Evolutionary conservation across 2,329 filamentous ascomycete species (phyloP).

Genomic region (Fusarium torreyae): DNA sequence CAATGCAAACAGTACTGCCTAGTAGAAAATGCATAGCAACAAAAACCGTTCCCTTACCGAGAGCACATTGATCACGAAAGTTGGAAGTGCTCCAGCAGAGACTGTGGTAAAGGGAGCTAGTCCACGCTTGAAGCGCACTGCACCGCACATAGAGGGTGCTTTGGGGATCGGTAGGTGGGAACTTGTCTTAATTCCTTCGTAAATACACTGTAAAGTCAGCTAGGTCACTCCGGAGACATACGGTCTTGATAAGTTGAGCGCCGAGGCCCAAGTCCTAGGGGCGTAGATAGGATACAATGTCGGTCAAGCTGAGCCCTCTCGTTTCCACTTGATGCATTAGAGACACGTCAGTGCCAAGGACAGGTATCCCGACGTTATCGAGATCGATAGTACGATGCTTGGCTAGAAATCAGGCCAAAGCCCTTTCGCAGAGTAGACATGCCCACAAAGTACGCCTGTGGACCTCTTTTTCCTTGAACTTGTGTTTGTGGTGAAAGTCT

Average conservation of each 20-base stretch:
- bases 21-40: slow-evolving; percentile 47
- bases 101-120: background rate
- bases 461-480: slow-evolving; percentile 45
- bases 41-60: slow-evolving; percentile 39
- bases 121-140: background rate
- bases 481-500: slow-evolving; percentile 45
- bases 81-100: background rate
- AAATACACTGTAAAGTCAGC: background rate
- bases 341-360: background rate
- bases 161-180: background rate
- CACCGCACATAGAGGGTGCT: background rate
- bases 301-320: background rate
- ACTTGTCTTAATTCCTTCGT: background rate
- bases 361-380: background rate
- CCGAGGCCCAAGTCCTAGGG: background rate
- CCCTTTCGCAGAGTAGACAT: background rate
- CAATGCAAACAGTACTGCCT: slow-evolving; percentile 39
- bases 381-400: background rate
- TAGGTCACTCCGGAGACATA: background rate
- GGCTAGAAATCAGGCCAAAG: background rate
- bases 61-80: background rate
- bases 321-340: background rate
- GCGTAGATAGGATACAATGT: background rate
- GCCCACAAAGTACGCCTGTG: background rate
- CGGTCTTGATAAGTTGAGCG: background rate